Percentiles rank a stretch among this genome's conserved stretches.
Conservation (phyloP, 768 basidiomycete species). For the Boletus huronensis region DNA sequence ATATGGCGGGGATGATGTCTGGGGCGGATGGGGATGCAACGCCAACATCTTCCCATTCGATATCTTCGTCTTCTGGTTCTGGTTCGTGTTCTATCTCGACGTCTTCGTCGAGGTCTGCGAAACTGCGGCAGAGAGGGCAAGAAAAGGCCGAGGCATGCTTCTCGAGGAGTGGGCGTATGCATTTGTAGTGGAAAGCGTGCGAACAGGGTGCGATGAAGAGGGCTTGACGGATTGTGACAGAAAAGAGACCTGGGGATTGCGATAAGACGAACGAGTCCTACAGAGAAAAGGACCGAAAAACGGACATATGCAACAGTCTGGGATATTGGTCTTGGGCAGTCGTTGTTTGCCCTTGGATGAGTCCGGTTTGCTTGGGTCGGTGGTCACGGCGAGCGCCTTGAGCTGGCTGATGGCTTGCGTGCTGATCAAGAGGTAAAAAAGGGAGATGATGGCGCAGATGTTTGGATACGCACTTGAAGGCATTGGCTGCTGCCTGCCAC, state of each 20-base stretch:
- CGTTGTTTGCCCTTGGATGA: conserved; percentile 22
- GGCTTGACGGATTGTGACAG: conserved; percentile 90
- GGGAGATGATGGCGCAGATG: not conserved
- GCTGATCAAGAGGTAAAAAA: conserved; percentile 32
- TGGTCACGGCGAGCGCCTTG: conserved; percentile 55
- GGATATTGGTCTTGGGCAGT: conserved; percentile 44
- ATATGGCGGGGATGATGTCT: not conserved
- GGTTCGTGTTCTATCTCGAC: conserved; percentile 66
- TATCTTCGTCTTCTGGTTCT: conserved; percentile 28
- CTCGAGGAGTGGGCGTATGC: conserved; percentile 87
- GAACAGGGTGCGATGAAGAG: conserved; percentile 98
- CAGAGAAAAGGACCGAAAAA: conserved; percentile 2
- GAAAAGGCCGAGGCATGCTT: conserved; percentile 91
- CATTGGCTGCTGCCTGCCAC: conserved; percentile 87
- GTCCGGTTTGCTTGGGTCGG: conserved; percentile 20
- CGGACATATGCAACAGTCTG: conserved; percentile 94
- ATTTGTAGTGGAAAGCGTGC: conserved; percentile 96
- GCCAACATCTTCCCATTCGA: conserved; percentile 21
- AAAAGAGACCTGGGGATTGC: conserved; percentile 55
- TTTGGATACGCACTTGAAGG: conserved; percentile 65
- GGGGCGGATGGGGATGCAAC: not conserved
- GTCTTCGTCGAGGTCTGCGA: conserved; percentile 92
- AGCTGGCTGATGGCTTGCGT: conserved; percentile 80
- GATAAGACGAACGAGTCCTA: not conserved
- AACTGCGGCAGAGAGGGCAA: conserved; percentile 93